These are phyloP conservation scores for Colletotrichum cereale DNA, from an alignment of 2,329 filamentous ascomycete genomes.

Conservation along the genomic window DNA sequence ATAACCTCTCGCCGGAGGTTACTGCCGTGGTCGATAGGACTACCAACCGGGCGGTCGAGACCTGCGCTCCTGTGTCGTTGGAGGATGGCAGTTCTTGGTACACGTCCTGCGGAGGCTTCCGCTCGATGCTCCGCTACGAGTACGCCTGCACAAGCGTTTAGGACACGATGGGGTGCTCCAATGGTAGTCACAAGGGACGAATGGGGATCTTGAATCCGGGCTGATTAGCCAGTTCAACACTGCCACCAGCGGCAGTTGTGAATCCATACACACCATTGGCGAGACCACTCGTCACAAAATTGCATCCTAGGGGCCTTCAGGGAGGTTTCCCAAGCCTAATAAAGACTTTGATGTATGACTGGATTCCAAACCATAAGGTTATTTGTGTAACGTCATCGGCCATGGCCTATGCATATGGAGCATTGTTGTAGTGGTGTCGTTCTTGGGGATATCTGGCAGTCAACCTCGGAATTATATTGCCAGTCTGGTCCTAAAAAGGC, in stretches of 20 bases:
- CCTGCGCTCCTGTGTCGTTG: neutral
- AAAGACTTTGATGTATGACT: too few species aligned
- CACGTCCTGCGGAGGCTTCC: neutral
- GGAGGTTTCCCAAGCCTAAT: neutral
- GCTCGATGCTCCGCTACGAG: neutral
- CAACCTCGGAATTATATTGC: too few species aligned
- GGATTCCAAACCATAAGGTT: too few species aligned
- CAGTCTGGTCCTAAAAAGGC: too few species aligned
- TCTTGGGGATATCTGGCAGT: too few species aligned
- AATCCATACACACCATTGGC: neutral
- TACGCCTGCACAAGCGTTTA: neutral
- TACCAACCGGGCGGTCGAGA: slow-evolving; percentile 26
- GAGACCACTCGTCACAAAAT: neutral
- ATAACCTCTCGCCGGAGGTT: neutral
- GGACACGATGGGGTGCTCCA: neutral
- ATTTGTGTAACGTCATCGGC: too few species aligned
- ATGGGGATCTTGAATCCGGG: neutral
- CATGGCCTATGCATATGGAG: too few species aligned
- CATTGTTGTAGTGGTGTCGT: too few species aligned
- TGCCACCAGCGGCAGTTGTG: neutral
- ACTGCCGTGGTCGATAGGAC: slow-evolving; percentile 25
- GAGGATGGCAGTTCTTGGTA: neutral
- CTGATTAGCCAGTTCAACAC: neutral
- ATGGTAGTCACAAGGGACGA: neutral
- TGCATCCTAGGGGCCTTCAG: neutral